These are phyloP conservation scores for Aspergillus nomiae DNA, from an alignment of 2,329 filamentous ascomycete species.

Conservation along the genomic window DNA sequence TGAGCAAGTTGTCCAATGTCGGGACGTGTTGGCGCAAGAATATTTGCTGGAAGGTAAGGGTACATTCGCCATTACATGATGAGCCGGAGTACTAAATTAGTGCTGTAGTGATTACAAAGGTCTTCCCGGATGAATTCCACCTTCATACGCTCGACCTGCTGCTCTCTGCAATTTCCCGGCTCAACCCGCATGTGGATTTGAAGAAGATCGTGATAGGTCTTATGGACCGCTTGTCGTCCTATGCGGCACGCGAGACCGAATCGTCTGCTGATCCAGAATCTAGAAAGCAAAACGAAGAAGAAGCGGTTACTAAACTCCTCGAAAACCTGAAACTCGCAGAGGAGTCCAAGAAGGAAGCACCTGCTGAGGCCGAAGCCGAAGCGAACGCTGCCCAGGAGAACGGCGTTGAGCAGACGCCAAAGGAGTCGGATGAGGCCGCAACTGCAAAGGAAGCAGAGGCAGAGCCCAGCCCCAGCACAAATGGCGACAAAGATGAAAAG, in stretches of 20 bases:
- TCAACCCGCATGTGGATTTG: constrained; percentile 96
- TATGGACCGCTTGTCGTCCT: constrained; percentile 94
- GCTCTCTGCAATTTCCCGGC: constrained; percentile 83
- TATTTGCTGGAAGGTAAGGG: constrained; percentile 79
- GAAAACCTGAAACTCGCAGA: constrained; percentile 71
- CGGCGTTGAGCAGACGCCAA: constrained; percentile 36
- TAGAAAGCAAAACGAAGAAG: constrained; percentile 76
- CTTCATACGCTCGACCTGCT: constrained; percentile 95
- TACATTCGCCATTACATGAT: neutral
- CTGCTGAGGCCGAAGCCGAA: constrained; percentile 37
- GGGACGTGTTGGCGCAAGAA: constrained; percentile 94
- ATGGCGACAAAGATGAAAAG: constrained; percentile 39
- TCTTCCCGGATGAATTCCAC: constrained; percentile 98
- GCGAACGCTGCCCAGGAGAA: constrained; percentile 37
- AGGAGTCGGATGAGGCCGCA: constrained; percentile 27
- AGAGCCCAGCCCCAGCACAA: constrained; percentile 36
- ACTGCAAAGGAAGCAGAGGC: constrained; percentile 26
- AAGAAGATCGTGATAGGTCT: constrained; percentile 97
- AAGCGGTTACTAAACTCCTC: constrained; percentile 75
- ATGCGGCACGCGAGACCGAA: constrained; percentile 85
- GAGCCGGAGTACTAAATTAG: constrained; percentile 12
- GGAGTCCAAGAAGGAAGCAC: constrained; percentile 54
- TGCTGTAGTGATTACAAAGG: constrained; percentile 82
- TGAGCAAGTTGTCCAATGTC: constrained; percentile 96
- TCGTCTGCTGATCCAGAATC: constrained; percentile 70